Percentiles rank a stretch among this genome's conserved stretches.
Evolutionary conservation across 108 stramenopile genomes (phyloP).

Genomic region (Ochromonas danica): DNA sequence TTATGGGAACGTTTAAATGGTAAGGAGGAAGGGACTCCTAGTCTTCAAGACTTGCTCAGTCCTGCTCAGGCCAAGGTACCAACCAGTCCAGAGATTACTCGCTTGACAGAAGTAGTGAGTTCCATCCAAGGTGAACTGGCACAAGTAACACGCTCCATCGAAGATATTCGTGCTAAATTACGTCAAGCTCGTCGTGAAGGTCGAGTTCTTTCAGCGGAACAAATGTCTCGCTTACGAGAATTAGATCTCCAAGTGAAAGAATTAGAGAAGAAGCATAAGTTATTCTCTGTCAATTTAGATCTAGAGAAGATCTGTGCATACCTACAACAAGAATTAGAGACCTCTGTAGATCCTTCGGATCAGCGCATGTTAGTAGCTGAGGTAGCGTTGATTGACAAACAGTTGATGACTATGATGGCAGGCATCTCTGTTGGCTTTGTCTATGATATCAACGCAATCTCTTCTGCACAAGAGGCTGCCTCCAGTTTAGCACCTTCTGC

Average conservation of each 20-base stretch:
- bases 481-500: no score
- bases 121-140: neutral
- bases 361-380: slow-evolving; percentile 92
- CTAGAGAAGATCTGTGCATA: slow-evolving; percentile 84
- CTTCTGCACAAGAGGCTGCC: no score
- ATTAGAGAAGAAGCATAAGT: slow-evolving; percentile 63
- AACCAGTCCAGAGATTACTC: neutral
- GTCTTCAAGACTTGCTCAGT: neutral
- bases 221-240: neutral
- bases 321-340: slow-evolving; percentile 75
- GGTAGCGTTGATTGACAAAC: slow-evolving; percentile 86
- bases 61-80: neutral
- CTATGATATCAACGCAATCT: no score
- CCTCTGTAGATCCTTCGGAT: slow-evolving; percentile 52
- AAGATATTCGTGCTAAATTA: slow-evolving; percentile 63
- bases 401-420: slow-evolving; percentile 53
- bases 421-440: neutral
- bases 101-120: neutral
- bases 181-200: slow-evolving; percentile 68
- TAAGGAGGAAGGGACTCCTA: slow-evolving; percentile 55
- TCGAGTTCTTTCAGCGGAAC: slow-evolving; percentile 39
- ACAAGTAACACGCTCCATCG: neutral
- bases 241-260: slow-evolving; percentile 41
- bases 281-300: slow-evolving; percentile 70
- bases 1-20: slow-evolving; percentile 95